Base-by-base conservation (phyloP, 2,329 filamentous ascomycete genomes). In the Trichoderma pleuroti region DNA sequence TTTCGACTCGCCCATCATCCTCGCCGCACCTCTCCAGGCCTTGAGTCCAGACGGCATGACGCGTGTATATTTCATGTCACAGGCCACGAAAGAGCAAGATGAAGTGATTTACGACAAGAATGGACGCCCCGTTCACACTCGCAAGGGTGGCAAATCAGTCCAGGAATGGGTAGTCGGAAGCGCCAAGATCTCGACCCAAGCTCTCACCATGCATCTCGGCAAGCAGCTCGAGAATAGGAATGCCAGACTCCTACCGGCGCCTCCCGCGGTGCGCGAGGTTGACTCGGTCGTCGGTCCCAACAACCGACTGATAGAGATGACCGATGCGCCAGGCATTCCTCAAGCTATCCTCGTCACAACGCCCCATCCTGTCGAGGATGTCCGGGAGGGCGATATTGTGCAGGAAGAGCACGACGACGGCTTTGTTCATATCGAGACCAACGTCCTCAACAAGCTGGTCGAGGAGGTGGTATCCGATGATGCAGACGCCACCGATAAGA, bases 31-130 rank as follows among this genome's bases (percentile, higher is more conserved):
- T 7, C 30, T 68, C 3, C 64, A 71, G 28, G 63, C 64, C 26
- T 12, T 68, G 1, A 54, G 21, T 36, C 57, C 70, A 0, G 70
- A 71, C 59, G 70, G 70, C 3, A 68, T 60, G 54, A 71, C 67
- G 64, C 64, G 65, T 16, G 59, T 71, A 7, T 71, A 64, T n/a
- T 71, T 71, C 39, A 59, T 71, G 64, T 64, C 70, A n/a, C 63
- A 71, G 21, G 64, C 70, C 5, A 57, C 16, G 52, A 59, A 64
- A 39, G 32, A 39, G 18, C 39, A 36, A 26, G 59, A 71, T 16
- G 70, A 68, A 28, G 46, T 14, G 21, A 11, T 28, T 36, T 28
- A 39, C 24, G 49, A 64, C 6, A 26, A 64, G 7, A 56, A 60
- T 14, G 36, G 52, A 18, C 49, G 57, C 18, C 28, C 57, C 5